A percentile compares a stretch with the other conserved stretches of the same genome.
phyloP scores from a whole-genome alignment of 1,284 basidiomycete species.

The Ganoderma lingzhi region DNA sequence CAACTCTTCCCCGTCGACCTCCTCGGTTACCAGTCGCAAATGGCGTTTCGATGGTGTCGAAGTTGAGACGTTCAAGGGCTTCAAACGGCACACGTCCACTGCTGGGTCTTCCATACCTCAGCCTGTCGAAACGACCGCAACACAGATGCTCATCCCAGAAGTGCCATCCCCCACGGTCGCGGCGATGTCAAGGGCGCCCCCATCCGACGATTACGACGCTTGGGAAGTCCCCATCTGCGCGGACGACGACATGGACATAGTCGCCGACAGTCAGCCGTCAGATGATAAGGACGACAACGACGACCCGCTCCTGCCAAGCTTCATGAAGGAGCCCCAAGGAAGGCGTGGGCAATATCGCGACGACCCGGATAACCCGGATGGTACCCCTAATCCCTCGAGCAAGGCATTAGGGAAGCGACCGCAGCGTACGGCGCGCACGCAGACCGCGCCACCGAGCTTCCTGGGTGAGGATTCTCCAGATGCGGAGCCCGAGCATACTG shows the following conservation, averaged over 20 bases:
- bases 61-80: neutral
- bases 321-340: slow-evolving; percentile 18
- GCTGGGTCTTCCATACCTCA: slow-evolving; percentile 1
- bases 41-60: slow-evolving; percentile 20
- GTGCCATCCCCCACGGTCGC: slow-evolving; percentile 10
- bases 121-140: slow-evolving; percentile 9
- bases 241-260: slow-evolving; percentile 14
- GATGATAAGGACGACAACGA: slow-evolving; percentile 9
- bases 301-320: slow-evolving; percentile 25
- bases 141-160: slow-evolving; percentile 6
- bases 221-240: slow-evolving; percentile 28
- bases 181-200: neutral
- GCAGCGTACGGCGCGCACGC: slow-evolving; percentile 14
- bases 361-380: neutral
- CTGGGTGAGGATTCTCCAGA: neutral
- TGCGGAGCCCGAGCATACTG: neutral
- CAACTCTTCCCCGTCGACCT: neutral
- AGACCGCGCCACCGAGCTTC: slow-evolving; percentile 27
- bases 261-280: slow-evolving; percentile 27
- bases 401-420: slow-evolving; percentile 3
- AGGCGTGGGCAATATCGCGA: neutral
- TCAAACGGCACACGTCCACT: slow-evolving; percentile 7
- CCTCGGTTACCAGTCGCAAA: neutral
- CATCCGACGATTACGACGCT: slow-evolving; percentile 29
- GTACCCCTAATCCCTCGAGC: neutral